A percentile compares a stretch with the other conserved stretches of the same genome.
Conservation (phyloP, 192 early-diverging fungal species). For the Haplosporangium gracile region DNA sequence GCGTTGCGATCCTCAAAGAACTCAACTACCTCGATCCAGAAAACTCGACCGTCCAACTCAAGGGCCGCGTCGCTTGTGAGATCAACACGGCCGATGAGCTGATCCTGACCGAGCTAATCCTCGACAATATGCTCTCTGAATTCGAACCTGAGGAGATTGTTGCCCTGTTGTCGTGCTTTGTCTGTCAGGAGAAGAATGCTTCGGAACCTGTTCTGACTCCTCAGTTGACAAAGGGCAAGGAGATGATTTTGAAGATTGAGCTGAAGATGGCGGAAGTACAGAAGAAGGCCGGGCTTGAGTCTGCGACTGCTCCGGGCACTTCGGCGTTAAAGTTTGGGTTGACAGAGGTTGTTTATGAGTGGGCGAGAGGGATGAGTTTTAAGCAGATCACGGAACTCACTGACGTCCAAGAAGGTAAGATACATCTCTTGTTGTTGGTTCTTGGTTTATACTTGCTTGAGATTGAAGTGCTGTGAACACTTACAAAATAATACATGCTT, state of each 20-base stretch:
- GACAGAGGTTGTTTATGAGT: conserved; percentile 98
- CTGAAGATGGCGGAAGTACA: conserved; percentile 81
- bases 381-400: conserved; percentile 93
- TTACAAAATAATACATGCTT: neutral
- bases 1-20: conserved; percentile 86
- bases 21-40: conserved; percentile 85
- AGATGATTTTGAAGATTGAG: conserved; percentile 78
- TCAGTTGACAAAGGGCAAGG: conserved; percentile 69
- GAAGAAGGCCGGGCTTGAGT: conserved; percentile 73
- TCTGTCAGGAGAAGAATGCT: conserved; percentile 92
- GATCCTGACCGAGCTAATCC: conserved; percentile 92
- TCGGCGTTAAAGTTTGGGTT: conserved; percentile 82
- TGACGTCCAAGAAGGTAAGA: conserved; percentile 90
- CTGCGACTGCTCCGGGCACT: conserved; percentile 30
- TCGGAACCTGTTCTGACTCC: conserved; percentile 76
- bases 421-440: neutral
- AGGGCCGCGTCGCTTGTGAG: conserved; percentile 97
- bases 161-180: conserved; percentile 92
- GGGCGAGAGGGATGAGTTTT: conserved; percentile 94
- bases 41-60: conserved; percentile 89
- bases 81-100: conserved; percentile 98
- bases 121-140: conserved; percentile 92
- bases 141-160: conserved; percentile 95
- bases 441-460: too few relatives aligned
- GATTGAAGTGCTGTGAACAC: neutral